A percentile compares a stretch with the other conserved stretches of the same genome.
Evolutionary conservation across 1,139 yeast species (phyloP).

Genomic region (Candida sp.): DNA sequence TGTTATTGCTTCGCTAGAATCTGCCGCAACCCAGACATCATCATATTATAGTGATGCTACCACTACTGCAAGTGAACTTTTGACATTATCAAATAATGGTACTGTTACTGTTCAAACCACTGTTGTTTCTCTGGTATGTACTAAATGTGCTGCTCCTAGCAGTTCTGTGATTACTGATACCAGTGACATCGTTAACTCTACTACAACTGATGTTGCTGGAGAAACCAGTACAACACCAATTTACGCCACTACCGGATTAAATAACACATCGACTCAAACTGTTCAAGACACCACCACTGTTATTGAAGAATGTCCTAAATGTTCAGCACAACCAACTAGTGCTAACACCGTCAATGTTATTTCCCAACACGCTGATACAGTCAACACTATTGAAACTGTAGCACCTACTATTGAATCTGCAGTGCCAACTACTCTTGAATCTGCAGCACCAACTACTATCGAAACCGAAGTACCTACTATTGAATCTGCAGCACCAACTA

Average conservation of each 20-base stretch:
- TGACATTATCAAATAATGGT: not conserved
- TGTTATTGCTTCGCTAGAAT: not conserved
- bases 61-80: not conserved
- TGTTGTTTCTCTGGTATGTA: not conserved
- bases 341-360: not conserved
- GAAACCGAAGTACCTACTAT: too few species aligned
- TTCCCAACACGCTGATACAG: not conserved
- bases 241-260: not conserved
- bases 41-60: not conserved
- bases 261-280: not conserved
- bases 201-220: not conserved
- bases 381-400: not conserved
- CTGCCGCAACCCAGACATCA: not conserved
- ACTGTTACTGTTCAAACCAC: not conserved
- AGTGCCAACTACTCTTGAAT: not conserved
- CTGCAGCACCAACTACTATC: not conserved
- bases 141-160: not conserved
- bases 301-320: not conserved
- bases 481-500: too few species aligned
- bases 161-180: not conserved
- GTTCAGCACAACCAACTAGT: not conserved
- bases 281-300: not conserved
- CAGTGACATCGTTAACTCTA: not conserved
- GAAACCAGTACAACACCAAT: too few species aligned
- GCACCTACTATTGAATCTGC: too few species aligned